Evolutionary conservation across 2,329 filamentous ascomycete species (phyloP).

Genomic region (Cladosporium austrohemisphaericum): DNA sequence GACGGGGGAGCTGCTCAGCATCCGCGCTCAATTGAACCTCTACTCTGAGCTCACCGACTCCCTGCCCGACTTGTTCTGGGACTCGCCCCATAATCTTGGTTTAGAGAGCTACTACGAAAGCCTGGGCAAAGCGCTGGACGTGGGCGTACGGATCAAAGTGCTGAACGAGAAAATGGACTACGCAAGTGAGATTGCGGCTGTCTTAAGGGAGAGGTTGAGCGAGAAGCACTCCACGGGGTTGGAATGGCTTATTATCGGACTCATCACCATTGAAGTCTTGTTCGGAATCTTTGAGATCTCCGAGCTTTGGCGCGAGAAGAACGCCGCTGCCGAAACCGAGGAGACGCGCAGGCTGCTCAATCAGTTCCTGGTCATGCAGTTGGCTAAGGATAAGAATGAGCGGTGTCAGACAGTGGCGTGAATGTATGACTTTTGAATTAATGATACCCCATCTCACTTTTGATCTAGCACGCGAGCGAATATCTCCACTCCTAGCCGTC

Average conservation of each 20-base stretch:
- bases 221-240: constrained; percentile 85
- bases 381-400: constrained; percentile 16
- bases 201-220: constrained; percentile 80
- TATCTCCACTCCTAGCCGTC: no score
- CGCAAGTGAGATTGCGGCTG: constrained; percentile 87
- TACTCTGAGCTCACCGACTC: constrained; percentile 96
- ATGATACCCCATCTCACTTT: no score
- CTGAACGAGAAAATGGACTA: constrained; percentile 98
- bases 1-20: constrained; percentile 83
- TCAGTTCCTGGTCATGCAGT: constrained; percentile 34
- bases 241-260: constrained; percentile 92
- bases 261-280: constrained; percentile 88
- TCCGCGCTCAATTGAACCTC: constrained; percentile 89
- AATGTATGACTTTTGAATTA: no score
- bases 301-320: constrained; percentile 62
- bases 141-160: constrained; percentile 83
- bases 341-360: constrained; percentile 40
- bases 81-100: constrained; percentile 79
- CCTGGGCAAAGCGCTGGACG: constrained; percentile 84
- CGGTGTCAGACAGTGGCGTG: no score
- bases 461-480: no score
- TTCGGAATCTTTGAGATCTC: constrained; percentile 66
- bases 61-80: constrained; percentile 95
- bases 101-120: constrained; percentile 94
- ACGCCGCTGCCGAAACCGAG: constrained; percentile 41